These are phyloP conservation scores for Posidonia australis DNA, from an alignment of 106 monocot species.

Conservation along the genomic window DNA sequence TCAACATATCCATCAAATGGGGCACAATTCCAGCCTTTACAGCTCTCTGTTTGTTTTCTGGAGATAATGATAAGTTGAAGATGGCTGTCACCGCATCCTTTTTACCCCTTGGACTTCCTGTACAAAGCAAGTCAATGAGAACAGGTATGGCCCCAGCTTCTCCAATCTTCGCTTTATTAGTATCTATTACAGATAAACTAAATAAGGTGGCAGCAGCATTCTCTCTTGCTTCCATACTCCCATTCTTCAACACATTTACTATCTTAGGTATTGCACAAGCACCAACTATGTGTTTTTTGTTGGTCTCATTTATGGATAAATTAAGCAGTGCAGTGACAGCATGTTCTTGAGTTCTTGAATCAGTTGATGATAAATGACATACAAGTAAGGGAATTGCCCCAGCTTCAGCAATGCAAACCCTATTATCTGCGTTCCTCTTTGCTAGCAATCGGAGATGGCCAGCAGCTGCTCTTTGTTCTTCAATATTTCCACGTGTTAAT, in stretches of 20 bases:
- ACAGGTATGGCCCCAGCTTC: slow-evolving; percentile 59
- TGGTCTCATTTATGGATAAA: slow-evolving; percentile 62
- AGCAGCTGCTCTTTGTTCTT: slow-evolving; percentile 57
- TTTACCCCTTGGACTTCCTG: slow-evolving; percentile 64
- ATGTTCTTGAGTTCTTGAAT: slow-evolving; percentile 72
- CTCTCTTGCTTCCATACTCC: slow-evolving; percentile 73
- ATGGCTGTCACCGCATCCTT: slow-evolving; percentile 66
- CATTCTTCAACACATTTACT: slow-evolving; percentile 48
- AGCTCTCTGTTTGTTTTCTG: slow-evolving; percentile 48
- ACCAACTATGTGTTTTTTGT: slow-evolving; percentile 46
- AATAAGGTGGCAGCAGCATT: slow-evolving; percentile 81
- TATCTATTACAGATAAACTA: slow-evolving; percentile 56
- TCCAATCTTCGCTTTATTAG: slow-evolving; percentile 48
- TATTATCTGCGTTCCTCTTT: slow-evolving; percentile 60
- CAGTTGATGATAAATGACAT: slow-evolving; percentile 36
- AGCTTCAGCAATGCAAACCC: slow-evolving; percentile 59
- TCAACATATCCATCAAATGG: slow-evolving; percentile 40
- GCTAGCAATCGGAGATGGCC: slow-evolving; percentile 69
- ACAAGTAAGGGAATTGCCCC: slow-evolving; percentile 65
- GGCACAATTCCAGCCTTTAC: slow-evolving; percentile 44
- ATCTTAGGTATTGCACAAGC: slow-evolving; percentile 45
- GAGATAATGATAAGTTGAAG: slow-evolving; percentile 48
- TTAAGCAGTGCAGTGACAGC: slow-evolving; percentile 72
- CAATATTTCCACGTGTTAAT: slow-evolving; percentile 27
- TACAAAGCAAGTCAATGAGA: slow-evolving; percentile 43